Evolutionary conservation across 1,139 yeast genomes (phyloP).

Genomic region (Saccharomyces hybrid): DNA sequence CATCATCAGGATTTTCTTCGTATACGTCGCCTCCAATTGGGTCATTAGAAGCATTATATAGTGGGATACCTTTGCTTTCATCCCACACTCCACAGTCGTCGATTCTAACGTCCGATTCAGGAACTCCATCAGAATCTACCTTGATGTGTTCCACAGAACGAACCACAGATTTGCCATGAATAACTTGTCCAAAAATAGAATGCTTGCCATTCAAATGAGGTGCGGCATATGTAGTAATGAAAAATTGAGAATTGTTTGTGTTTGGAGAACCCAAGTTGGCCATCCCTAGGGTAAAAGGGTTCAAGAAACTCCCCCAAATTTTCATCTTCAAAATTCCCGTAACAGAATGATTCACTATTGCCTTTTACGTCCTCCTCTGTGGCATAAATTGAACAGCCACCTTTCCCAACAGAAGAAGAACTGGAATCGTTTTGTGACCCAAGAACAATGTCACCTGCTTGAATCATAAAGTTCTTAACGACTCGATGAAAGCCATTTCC

Average conservation of each 20-base stretch:
- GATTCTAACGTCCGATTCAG: conserved; percentile 42
- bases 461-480: conserved; percentile 71
- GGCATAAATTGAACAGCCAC: conserved; percentile 44
- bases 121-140: conserved; percentile 42
- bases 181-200: conserved; percentile 62
- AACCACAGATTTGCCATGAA: conserved; percentile 63
- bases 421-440: conserved; percentile 31
- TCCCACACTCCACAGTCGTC: conserved; percentile 62
- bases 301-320: conserved; percentile 43
- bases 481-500: conserved; percentile 57
- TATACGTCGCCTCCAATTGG: conserved; percentile 58
- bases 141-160: conserved; percentile 51
- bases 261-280: conserved; percentile 55
- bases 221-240: conserved; percentile 62
- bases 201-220: conserved; percentile 73
- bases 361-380: conserved; percentile 21
- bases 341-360: conserved; percentile 14
- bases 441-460: conserved; percentile 57
- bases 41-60: conserved; percentile 54
- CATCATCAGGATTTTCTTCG: conserved; percentile 74
- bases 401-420: conserved; percentile 42
- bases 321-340: conserved; percentile 52
- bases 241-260: conserved; percentile 69
- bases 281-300: conserved; percentile 55
- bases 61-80: conserved; percentile 45